phyloP scores from a whole-genome alignment of 345 rosid genomes.

The Populus ilicifolia region DNA sequence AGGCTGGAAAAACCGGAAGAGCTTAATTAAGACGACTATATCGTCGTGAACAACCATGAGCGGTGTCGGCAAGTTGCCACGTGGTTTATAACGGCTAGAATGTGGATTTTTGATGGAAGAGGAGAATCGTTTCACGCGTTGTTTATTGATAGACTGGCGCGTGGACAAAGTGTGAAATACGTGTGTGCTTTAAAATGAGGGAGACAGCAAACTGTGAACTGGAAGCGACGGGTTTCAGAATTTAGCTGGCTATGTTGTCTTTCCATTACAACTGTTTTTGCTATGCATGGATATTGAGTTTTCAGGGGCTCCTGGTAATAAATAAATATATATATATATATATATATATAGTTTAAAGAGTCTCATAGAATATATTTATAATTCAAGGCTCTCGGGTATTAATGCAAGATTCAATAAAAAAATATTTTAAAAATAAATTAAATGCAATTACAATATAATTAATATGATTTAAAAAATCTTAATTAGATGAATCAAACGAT shows the following conservation, averaged over 20 bases:
- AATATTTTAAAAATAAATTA: too few relatives aligned
- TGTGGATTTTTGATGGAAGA: background rate
- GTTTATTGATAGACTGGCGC: background rate
- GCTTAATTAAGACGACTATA: background rate
- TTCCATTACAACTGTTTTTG: too few relatives aligned
- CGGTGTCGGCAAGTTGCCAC: conserved; percentile 27
- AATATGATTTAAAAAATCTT: rapidly evolving
- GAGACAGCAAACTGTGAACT: background rate
- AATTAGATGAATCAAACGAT: rapidly evolving
- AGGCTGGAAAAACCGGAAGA: background rate
- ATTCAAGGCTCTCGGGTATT: rapidly evolving
- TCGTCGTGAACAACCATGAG: background rate
- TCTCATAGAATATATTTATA: too few relatives aligned
- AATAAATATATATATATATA: too few relatives aligned
- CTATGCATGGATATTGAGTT: too few relatives aligned
- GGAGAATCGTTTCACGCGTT: background rate
- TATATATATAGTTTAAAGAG: too few relatives aligned
- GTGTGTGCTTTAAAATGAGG: background rate
- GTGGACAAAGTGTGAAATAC: conserved; percentile 10
- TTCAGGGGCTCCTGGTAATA: too few relatives aligned
- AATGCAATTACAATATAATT: too few relatives aligned
- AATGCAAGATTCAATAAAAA: too few relatives aligned
- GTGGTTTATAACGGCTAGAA: conserved; percentile 34
- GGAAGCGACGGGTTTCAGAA: background rate
- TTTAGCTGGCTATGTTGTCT: background rate